Percentiles rank a stretch among this genome's conserved stretches.
phyloP scores from a whole-genome alignment of 768 basidiomycete species.

The Phaffia australis region DNA sequence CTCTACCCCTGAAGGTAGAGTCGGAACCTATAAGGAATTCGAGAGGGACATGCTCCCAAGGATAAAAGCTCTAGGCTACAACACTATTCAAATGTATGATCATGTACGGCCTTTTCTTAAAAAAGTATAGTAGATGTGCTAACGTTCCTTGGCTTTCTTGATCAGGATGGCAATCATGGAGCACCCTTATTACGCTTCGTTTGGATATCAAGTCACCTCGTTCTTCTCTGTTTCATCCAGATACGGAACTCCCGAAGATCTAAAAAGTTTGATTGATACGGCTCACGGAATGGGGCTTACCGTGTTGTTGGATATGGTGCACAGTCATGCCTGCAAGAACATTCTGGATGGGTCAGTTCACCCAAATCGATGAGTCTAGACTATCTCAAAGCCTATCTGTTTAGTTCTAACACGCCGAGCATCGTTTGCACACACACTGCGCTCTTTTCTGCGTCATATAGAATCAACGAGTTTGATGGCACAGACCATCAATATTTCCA shows the following conservation, averaged over 20 bases:
- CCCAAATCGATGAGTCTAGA: not conserved
- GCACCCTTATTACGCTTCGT: conserved; percentile 95
- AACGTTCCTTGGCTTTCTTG: not conserved
- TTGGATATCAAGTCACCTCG: conserved; percentile 94
- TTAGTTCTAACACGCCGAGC: not conserved
- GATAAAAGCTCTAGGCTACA: conserved; percentile 87
- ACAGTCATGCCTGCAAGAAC: conserved; percentile 98
- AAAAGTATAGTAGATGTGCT: not conserved
- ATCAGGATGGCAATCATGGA: conserved; percentile 87
- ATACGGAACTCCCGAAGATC: conserved; percentile 86
- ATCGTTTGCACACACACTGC: too few species aligned
- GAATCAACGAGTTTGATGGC: conserved; percentile 88
- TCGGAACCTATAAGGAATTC: conserved; percentile 95
- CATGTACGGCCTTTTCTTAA: not conserved
- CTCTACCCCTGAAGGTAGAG: conserved; percentile 71
- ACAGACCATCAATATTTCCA: conserved; percentile 96
- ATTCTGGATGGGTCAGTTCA: conserved; percentile 64
- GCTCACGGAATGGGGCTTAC: conserved; percentile 87
- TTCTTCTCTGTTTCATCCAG: conserved; percentile 96
- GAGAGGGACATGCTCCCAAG: conserved; percentile 70
- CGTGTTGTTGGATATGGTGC: conserved; percentile 90
- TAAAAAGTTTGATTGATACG: conserved; percentile 88
- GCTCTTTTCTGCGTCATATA: conserved; percentile 13
- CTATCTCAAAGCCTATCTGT: not conserved
- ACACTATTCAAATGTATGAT: conserved; percentile 69